Evolutionary conservation across 108 stramenopile species (phyloP).

Genomic region (Nannochloropsis salina): DNA sequence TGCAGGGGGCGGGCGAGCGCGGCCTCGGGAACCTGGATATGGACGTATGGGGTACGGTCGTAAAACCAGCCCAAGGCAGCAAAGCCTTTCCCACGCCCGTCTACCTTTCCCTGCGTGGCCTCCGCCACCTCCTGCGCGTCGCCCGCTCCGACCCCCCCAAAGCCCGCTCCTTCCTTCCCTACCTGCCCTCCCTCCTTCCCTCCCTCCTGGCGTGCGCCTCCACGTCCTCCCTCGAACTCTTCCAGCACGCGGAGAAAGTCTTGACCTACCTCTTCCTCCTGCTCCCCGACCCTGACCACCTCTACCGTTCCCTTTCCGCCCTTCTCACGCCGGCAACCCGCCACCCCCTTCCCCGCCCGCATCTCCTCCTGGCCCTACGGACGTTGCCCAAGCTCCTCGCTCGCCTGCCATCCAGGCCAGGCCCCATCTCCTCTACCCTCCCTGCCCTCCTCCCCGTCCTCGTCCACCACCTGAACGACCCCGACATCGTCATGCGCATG

Average conservation of each 20-base stretch:
- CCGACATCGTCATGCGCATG: not conserved
- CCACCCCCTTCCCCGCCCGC: constrained; percentile 3
- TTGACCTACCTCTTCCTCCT: not conserved
- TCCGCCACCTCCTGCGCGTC: not conserved
- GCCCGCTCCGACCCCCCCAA: not conserved
- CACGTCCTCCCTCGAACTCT: not conserved
- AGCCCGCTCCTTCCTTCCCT: not conserved
- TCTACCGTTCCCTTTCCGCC: not conserved
- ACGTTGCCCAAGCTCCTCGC: not conserved
- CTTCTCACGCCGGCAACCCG: not conserved
- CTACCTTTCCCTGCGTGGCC: constrained; percentile 12
- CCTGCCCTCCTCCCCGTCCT: not conserved
- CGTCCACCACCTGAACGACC: not conserved
- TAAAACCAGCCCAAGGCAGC: not conserved
- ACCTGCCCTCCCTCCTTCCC: constrained; percentile 9
- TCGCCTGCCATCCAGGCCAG: not conserved
- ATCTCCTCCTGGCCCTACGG: not conserved
- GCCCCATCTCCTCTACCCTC: not conserved
- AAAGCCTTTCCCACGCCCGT: not conserved
- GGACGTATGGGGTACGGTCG: not conserved
- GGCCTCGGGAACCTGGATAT: too few relatives aligned
- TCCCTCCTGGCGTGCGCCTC: not conserved
- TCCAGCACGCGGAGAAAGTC: not conserved
- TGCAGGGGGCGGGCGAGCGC: not conserved
- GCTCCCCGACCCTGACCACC: not conserved